Conservation (phyloP, 441 rosid species). For the Daphne laureola region DNA sequence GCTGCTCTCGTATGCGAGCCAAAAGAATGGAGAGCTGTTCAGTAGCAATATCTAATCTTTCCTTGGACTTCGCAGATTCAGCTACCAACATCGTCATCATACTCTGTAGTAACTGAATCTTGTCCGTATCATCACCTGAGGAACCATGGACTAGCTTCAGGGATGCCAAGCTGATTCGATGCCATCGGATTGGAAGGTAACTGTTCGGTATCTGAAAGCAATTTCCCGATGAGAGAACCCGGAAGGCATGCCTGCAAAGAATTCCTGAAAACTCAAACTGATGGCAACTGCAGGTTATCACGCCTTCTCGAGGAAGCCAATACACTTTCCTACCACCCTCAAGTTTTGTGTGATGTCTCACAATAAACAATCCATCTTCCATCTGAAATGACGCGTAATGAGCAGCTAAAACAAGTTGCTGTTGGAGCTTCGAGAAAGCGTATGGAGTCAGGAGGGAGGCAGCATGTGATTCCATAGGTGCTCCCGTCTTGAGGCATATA, state of each 20-base stretch:
- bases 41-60: constrained; percentile 71
- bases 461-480: constrained; percentile 94
- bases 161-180: constrained; percentile 45
- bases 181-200: constrained; percentile 88
- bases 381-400: constrained; percentile 90
- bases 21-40: constrained; percentile 67
- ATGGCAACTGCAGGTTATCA: constrained; percentile 92
- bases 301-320: constrained; percentile 86
- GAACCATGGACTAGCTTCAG: constrained; percentile 38
- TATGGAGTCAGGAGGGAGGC: constrained; percentile 82
- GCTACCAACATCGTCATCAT: constrained; percentile 67
- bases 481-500: constrained; percentile 80
- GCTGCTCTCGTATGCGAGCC: constrained; percentile 76
- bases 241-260: constrained; percentile 87
- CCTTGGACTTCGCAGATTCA: constrained; percentile 79
- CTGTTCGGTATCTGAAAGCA: constrained; percentile 91
- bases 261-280: constrained; percentile 88
- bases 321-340: constrained; percentile 91
- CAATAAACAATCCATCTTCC: constrained; percentile 68
- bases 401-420: constrained; percentile 89
- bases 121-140: constrained; percentile 44
- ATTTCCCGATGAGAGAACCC: constrained; percentile 86
- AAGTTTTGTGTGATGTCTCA: constrained; percentile 87
- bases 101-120: constrained; percentile 68
- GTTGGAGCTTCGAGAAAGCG: constrained; percentile 94